These are phyloP conservation scores for Raffaelea ambrosiae DNA, from an alignment of 2,329 filamentous ascomycete genomes.

Conservation along the genomic window DNA sequence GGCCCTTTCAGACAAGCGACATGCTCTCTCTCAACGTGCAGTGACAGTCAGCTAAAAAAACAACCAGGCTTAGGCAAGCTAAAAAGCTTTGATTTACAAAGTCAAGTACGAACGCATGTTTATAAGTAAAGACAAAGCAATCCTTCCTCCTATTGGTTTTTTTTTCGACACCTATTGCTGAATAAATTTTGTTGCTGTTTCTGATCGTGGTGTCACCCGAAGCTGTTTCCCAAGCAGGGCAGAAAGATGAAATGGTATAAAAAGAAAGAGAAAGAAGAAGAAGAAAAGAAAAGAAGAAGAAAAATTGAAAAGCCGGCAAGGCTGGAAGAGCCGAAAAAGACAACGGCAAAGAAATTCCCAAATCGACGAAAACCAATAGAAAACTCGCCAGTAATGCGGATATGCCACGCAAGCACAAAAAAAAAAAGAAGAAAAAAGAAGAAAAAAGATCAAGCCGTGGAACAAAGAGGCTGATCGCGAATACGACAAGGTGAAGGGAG, in stretches of 20 bases:
- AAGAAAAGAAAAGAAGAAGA: not conserved
- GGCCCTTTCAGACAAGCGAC: no score
- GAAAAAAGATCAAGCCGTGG: not conserved
- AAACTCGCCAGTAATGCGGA: not conserved
- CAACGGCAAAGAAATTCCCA: not conserved
- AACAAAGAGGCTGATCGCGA: not conserved
- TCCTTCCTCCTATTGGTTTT: no score
- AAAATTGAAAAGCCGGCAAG: not conserved
- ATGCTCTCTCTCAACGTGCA: no score
- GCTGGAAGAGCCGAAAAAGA: not conserved
- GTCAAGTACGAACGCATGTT: no score
- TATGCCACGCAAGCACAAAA: not conserved
- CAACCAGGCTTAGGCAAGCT: no score
- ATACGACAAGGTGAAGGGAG: not conserved
- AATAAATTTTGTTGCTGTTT: no score
- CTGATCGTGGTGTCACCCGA: no score
- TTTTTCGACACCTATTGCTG: no score
- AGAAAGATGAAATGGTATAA: not conserved
- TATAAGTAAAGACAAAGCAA: no score
- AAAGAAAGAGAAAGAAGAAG: not conserved
- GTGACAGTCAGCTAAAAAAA: no score
- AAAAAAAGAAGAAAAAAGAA: not conserved
- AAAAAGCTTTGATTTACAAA: no score
- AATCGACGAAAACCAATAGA: not conserved
- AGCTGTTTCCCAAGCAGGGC: not conserved